A percentile compares a stretch with the other conserved stretches of the same genome.
These are phyloP conservation scores for Elaeagnus macrophylla DNA, from an alignment of 306 rosid species.

Conservation along the genomic window DNA sequence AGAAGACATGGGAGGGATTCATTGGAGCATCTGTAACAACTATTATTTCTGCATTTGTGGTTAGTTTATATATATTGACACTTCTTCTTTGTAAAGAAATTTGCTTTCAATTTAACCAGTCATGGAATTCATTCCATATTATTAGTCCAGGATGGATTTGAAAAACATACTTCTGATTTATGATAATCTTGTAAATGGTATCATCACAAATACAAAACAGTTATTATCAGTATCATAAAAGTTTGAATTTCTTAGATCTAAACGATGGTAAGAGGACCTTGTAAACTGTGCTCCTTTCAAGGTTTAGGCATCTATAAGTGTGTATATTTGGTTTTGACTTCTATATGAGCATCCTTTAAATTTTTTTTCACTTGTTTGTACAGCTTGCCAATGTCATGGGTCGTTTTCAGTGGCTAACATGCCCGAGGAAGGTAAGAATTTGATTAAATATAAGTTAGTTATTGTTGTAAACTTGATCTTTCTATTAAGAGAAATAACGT, in stretches of 20 bases:
- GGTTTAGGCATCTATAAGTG: too few relatives aligned
- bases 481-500: slow-evolving; percentile 16
- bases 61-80: slow-evolving; percentile 28
- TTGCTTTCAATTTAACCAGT: too few relatives aligned
- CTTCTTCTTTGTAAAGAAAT: background rate
- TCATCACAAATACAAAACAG: too few relatives aligned
- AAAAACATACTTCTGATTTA: too few relatives aligned
- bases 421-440: slow-evolving; percentile 88
- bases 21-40: slow-evolving; percentile 96
- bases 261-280: too few relatives aligned
- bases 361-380: slow-evolving; percentile 30
- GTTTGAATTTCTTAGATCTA: too few relatives aligned
- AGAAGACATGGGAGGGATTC: slow-evolving; percentile 99
- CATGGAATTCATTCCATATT: too few relatives aligned
- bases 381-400: slow-evolving; percentile 96
- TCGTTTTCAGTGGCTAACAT: slow-evolving; percentile 75
- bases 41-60: slow-evolving; percentile 90
- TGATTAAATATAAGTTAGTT: slow-evolving; percentile 12
- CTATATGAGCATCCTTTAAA: background rate
- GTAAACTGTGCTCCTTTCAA: too few relatives aligned
- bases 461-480: slow-evolving; percentile 6
- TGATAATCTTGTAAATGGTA: too few relatives aligned
- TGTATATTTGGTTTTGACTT: too few relatives aligned
- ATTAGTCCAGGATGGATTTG: too few relatives aligned
- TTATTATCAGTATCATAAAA: too few relatives aligned